Conservation (phyloP, 495 filamentous ascomycete species). For the Xylaria castorea region DNA sequence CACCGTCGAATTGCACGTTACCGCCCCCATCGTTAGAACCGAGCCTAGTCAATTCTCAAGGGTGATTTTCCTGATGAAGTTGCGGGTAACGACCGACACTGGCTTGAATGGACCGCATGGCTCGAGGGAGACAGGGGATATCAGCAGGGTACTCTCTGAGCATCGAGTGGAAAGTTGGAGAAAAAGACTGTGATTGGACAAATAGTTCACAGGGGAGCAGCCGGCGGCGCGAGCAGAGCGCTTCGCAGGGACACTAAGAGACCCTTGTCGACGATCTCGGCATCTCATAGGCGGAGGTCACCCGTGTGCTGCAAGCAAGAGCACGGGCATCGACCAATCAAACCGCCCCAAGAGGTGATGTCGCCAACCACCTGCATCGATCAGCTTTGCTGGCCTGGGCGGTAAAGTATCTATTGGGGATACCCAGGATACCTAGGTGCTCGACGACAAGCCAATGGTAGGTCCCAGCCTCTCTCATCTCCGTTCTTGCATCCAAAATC, state of each 20-base stretch:
- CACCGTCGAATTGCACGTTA: conserved; percentile 12
- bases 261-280: conserved; percentile 38
- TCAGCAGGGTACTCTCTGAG: conserved; percentile 25
- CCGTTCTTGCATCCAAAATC: conserved; percentile 29
- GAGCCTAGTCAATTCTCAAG: neutral
- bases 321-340: conserved; percentile 37
- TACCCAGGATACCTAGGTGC: no score
- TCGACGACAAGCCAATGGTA: neutral
- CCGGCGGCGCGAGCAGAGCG: conserved; percentile 40
- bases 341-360: conserved; percentile 34
- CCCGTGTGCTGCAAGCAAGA: conserved; percentile 38
- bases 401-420: conserved; percentile 30
- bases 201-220: conserved; percentile 18
- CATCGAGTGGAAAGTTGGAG: conserved; percentile 36
- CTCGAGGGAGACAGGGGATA: neutral
- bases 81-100: conserved; percentile 20
- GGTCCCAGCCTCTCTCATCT: conserved; percentile 13
- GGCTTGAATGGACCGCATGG: conserved; percentile 11
- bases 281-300: conserved; percentile 37
- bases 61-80: conserved; percentile 32
- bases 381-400: conserved; percentile 39
- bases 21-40: conserved; percentile 8
- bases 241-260: conserved; percentile 24
- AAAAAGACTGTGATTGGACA: conserved; percentile 36
- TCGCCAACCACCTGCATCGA: conserved; percentile 36